phyloP scores from a whole-genome alignment of 2,329 filamentous ascomycete species.

The Botryotinia convoluta region DNA sequence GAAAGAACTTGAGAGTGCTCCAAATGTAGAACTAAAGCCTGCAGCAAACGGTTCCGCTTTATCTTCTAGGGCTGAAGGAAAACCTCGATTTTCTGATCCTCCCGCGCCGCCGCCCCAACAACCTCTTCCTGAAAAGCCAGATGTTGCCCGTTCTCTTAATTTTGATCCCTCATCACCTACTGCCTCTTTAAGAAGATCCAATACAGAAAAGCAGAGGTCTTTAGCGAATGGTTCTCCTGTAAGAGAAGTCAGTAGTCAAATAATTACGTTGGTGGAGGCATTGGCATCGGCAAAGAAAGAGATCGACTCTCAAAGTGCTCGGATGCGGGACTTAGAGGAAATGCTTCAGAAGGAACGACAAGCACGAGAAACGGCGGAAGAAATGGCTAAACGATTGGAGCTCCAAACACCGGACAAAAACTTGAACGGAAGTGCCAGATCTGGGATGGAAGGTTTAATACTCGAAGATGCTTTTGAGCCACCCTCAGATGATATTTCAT shows the following conservation, averaged over 20 bases:
- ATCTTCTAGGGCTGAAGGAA: conserved; percentile 65
- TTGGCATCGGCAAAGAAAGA: conserved; percentile 81
- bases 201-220: conserved; percentile 71
- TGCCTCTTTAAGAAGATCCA: conserved; percentile 65
- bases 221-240: conserved; percentile 48
- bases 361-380: conserved; percentile 81
- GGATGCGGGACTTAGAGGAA: conserved; percentile 78
- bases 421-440: conserved; percentile 42
- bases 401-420: conserved; percentile 49
- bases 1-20: conserved; percentile 55
- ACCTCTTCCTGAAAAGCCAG: conserved; percentile 89
- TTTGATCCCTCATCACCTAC: conserved; percentile 45
- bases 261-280: conserved; percentile 80
- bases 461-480: conserved; percentile 49
- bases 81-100: conserved; percentile 85
- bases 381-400: conserved; percentile 69
- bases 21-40: conserved; percentile 49
- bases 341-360: conserved; percentile 75
- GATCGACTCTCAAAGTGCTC: conserved; percentile 75
- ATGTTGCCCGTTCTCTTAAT: conserved; percentile 53
- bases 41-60: conserved; percentile 47
- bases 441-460: conserved; percentile 42
- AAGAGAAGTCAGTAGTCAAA: conserved; percentile 64
- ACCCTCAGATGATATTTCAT: conserved; percentile 34
- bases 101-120: conserved; percentile 92